Base-by-base conservation (phyloP, 129 eudicot species). In the Gnaphalium uliginosum region DNA sequence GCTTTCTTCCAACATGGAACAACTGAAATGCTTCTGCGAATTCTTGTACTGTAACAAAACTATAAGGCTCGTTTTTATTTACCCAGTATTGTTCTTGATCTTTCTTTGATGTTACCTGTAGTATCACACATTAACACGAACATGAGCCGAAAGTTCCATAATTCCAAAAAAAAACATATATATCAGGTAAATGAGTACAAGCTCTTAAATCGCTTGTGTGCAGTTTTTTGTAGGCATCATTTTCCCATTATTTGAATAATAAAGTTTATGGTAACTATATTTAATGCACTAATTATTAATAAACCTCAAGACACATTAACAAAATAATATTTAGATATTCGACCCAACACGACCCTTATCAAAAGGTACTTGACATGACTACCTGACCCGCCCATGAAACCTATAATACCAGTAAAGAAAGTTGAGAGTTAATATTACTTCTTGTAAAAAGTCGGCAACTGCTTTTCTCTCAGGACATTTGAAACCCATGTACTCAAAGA, bases 31-130 rank as follows among this genome's bases (percentile, higher is more conserved):
- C 88, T 78, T 89, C 89, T 24, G 91, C 80, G 17, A 94, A 88
- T 75, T 94, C 97, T 51, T 50, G 82, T 37, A 76, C 87, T 9
- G 89, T 78, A 19, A 94, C 82, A 72, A 81, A 90, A 41, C 74
- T 64, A 39, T 85, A 87, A 30, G 87, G 82, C 73, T 83, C 80
- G 18, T 83, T 83, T 11, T 59, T 85, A 15, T 72, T 43, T 6
- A 59, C 62, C 96, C 96, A 90, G 27, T 90, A 90, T 64, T 90
- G 96, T 68, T 79, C 86, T 75, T 90, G 96, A 79, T 87, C 92
- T 83, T 87, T 89, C 65, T 75, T 83, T 39, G 96, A 90, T 43
- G 96, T 90, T 72, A 87, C 92, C 92, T 89, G n/a, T 61, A 21
- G 35, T 41, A 62, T 54, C 43, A 70, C 57, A 27, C 60, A 65